Evolutionary conservation across 2,329 filamentous ascomycete species (phyloP).

Genomic region (Anthostomella pinea): DNA sequence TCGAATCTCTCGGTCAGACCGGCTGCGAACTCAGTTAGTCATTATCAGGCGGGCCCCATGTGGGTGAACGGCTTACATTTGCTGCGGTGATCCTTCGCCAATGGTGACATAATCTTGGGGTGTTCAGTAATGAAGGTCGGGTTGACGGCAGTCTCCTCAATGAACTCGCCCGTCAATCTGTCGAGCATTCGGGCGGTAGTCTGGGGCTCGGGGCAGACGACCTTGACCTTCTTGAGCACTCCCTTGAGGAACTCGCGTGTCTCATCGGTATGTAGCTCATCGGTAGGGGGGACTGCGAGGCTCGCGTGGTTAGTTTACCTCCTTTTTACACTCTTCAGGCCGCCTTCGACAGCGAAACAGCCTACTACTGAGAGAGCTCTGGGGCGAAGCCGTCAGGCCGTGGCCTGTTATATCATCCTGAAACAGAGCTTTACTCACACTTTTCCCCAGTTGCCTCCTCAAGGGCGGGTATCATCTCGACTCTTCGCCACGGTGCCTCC

Average conservation of each 20-base stretch:
- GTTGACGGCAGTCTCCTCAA: conserved; percentile 75
- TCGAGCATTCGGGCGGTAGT: conserved; percentile 97
- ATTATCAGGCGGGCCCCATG: conserved; percentile 45
- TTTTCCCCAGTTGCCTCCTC: conserved; percentile 89
- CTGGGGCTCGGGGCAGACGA: conserved; percentile 84
- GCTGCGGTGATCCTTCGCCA: conserved; percentile 42
- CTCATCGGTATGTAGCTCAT: conserved; percentile 85
- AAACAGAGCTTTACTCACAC: too few species aligned
- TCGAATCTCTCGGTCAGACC: conserved; percentile 97
- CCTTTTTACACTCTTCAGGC: too few species aligned
- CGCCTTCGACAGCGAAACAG: too few species aligned
- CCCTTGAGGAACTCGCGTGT: conserved; percentile 83
- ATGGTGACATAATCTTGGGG: conserved; percentile 42
- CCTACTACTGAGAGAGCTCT: too few species aligned
- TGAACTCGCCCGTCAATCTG: conserved; percentile 89
- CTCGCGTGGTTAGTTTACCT: too few species aligned
- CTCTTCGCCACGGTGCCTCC: conserved; percentile 87
- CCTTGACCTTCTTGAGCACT: conserved; percentile 62
- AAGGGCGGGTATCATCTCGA: conserved; percentile 93
- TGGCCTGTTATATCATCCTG: too few species aligned
- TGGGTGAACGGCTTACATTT: conserved; percentile 29
- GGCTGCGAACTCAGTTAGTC: conserved; percentile 40
- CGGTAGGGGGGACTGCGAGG: conserved; percentile 83
- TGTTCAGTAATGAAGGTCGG: conserved; percentile 91
- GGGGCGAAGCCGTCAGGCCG: too few species aligned